These are phyloP conservation scores for Cystofilobasidium capitatum DNA, from an alignment of 768 basidiomycete species.

Conservation along the genomic window DNA sequence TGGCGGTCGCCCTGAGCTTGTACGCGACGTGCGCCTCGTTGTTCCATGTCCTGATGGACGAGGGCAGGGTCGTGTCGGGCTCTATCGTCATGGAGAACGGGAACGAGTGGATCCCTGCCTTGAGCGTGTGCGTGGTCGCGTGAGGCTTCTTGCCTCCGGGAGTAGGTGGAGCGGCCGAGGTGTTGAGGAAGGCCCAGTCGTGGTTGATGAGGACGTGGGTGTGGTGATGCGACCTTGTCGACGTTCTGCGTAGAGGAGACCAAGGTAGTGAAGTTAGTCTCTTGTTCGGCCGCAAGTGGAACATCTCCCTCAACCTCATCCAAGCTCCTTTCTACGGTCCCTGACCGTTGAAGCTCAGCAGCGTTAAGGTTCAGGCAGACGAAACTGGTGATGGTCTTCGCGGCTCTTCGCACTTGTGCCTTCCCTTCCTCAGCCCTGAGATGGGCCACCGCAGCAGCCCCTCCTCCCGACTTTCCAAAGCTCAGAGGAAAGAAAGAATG, in stretches of 20 bases:
- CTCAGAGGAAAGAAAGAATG: neutral
- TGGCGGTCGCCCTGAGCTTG: slow-evolving; percentile 77
- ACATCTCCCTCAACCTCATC: neutral
- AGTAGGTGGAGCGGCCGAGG: neutral
- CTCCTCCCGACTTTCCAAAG: no score
- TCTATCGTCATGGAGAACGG: slow-evolving; percentile 67
- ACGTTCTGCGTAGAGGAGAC: slow-evolving; percentile 23
- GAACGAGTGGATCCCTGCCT: slow-evolving; percentile 88
- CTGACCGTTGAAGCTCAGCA: no score
- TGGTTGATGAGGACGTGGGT: slow-evolving; percentile 58
- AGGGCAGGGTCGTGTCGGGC: slow-evolving; percentile 75
- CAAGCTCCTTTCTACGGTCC: no score
- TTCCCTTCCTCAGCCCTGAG: no score
- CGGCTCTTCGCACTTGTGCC: no score
- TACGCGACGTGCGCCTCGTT: slow-evolving; percentile 60
- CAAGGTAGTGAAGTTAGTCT: neutral
- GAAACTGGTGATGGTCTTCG: no score
- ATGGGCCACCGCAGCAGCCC: no score
- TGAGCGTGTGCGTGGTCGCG: slow-evolving; percentile 68
- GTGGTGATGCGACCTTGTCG: slow-evolving; percentile 38
- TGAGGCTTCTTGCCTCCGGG: slow-evolving; percentile 51
- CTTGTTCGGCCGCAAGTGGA: neutral
- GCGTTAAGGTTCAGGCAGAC: no score
- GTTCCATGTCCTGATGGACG: slow-evolving; percentile 53
- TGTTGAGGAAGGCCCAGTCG: slow-evolving; percentile 83